Percentiles rank a stretch among this genome's conserved stretches.
Evolutionary conservation across 306 rosid genomes (phyloP).

Genomic region (Begonia masoniana): DNA sequence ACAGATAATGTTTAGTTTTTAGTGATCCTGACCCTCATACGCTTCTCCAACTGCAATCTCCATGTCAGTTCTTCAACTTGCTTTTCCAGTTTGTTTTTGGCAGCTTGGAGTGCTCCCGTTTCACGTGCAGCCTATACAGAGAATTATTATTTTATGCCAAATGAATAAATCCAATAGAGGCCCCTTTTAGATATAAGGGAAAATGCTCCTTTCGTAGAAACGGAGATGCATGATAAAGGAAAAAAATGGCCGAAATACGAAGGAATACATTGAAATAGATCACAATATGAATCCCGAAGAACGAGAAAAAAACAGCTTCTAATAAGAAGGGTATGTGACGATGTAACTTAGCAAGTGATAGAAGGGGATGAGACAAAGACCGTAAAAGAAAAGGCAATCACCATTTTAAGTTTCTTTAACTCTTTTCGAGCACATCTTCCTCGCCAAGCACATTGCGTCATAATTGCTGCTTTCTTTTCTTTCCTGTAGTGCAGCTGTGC

Average conservation of each 20-base stretch:
- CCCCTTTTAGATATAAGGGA: too few species aligned
- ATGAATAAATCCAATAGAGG: too few species aligned
- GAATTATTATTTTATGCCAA: too few species aligned
- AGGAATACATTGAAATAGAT: too few species aligned
- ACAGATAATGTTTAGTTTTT: background rate
- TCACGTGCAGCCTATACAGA: conserved; percentile 79
- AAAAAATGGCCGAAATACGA: too few species aligned
- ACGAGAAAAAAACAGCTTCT: too few species aligned
- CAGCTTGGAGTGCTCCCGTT: conserved; percentile 99
- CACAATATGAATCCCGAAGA: too few species aligned
- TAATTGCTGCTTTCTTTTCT: conserved; percentile 73
- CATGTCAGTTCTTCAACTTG: conserved; percentile 94
- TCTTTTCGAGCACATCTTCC: conserved; percentile 88
- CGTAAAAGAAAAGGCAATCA: conserved; percentile 17
- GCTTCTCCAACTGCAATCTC: conserved; percentile 96
- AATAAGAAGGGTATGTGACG: too few species aligned
- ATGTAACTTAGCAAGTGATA: too few species aligned
- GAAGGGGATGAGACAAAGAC: too few species aligned
- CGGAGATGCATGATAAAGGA: too few species aligned
- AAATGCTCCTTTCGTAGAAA: too few species aligned
- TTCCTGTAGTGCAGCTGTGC: conserved; percentile 53
- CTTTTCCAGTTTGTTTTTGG: conserved; percentile 97
- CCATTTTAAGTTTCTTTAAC: conserved; percentile 84
- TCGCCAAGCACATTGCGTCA: conserved; percentile 91
- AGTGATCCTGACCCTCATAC: conserved; percentile 51